Conservation (phyloP, 2,329 filamentous ascomycete genomes). For the Ambrosiella xylebori region DNA sequence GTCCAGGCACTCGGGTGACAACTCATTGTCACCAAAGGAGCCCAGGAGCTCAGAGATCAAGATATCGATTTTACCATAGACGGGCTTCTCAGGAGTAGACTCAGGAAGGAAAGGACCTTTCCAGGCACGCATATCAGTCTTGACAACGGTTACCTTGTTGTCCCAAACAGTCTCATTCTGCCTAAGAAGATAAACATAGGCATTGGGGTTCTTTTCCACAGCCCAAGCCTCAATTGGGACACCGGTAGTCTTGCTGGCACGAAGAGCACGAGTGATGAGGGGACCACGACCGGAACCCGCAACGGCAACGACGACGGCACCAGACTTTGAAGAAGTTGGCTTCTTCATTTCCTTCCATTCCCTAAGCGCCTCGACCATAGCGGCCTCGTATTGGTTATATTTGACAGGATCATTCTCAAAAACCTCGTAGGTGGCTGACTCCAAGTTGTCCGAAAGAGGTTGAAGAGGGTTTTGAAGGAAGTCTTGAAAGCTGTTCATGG, state of each 20-base stretch:
- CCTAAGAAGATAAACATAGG: constrained; percentile 77
- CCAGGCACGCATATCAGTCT: constrained; percentile 96
- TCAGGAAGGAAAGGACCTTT: constrained; percentile 50
- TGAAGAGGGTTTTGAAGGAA: constrained; percentile 92
- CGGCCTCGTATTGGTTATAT: constrained; percentile 86
- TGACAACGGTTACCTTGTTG: constrained; percentile 66
- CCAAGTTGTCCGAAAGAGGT: constrained; percentile 86
- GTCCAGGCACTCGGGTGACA: constrained; percentile 90
- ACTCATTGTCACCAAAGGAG: constrained; percentile 92
- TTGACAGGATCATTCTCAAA: constrained; percentile 98
- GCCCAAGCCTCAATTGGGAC: constrained; percentile 77
- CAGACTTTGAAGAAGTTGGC: constrained; percentile 53
- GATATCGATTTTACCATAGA: constrained; percentile 64
- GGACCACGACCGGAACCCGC: constrained; percentile 87
- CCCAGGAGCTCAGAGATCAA: constrained; percentile 85
- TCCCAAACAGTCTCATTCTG: constrained; percentile 75
- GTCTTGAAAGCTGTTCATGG: constrained; percentile 56
- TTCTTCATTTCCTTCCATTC: constrained; percentile 63
- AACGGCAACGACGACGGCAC: constrained; percentile 69
- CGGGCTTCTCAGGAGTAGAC: constrained; percentile 26
- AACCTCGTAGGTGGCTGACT: constrained; percentile 94
- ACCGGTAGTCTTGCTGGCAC: constrained; percentile 58
- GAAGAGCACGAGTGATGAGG: constrained; percentile 70
- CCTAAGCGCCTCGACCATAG: constrained; percentile 59
- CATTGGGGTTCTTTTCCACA: constrained; percentile 96